phyloP scores from a whole-genome alignment of 345 rosid species.

The Adansonia digitata region DNA sequence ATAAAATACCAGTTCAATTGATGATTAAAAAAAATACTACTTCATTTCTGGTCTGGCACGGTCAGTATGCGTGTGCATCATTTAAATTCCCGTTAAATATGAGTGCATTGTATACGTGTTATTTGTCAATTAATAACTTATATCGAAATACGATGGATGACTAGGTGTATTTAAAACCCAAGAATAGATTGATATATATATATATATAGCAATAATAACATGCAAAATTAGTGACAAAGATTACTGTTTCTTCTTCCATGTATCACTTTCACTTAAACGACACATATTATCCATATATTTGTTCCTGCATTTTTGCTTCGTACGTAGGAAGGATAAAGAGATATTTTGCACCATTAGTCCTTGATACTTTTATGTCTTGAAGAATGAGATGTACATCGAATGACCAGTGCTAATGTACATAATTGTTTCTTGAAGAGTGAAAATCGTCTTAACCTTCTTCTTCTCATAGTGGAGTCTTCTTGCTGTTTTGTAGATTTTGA shows the following conservation, averaged over 20 bases:
- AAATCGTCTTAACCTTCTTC: background rate
- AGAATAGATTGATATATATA: background rate
- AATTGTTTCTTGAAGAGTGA: background rate
- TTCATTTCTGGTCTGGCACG: background rate
- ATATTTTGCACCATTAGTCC: background rate
- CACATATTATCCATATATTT: background rate
- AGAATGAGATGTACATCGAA: background rate
- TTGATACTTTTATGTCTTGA: background rate
- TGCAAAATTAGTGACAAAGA: background rate
- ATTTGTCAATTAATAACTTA: background rate
- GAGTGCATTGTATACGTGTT: background rate
- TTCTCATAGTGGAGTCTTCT: background rate
- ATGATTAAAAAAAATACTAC: background rate
- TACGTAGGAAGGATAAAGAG: background rate
- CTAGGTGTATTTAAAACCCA: background rate
- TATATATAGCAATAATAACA: background rate
- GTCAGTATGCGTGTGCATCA: background rate
- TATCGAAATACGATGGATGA: background rate
- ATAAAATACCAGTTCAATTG: background rate
- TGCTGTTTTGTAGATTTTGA: conserved; percentile 48
- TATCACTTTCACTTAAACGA: background rate
- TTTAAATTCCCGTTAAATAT: background rate
- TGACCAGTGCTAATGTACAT: background rate
- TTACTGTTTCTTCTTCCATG: background rate
- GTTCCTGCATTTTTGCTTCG: background rate